Evolutionary conservation across 2,329 filamentous ascomycete species (phyloP).

Genomic region (Fusarium globosum): DNA sequence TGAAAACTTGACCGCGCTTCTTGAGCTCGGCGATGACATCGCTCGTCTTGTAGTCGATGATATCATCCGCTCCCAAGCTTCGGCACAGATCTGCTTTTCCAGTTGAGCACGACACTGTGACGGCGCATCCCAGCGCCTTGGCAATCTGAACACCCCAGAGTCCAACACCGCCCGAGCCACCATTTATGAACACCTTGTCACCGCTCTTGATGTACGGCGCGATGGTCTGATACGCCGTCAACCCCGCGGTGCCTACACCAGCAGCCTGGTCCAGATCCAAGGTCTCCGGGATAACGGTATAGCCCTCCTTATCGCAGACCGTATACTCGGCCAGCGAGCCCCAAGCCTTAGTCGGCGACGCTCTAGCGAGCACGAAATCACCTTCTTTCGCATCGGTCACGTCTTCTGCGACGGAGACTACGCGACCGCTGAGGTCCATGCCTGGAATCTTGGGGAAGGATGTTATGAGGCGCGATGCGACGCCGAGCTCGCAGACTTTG

Average conservation of each 20-base stretch:
- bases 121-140: constrained; percentile 69
- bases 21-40: constrained; percentile 61
- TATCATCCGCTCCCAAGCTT: constrained; percentile 71
- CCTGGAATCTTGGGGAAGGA: constrained; percentile 57
- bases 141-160: constrained; percentile 72
- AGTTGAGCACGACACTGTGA: constrained; percentile 70
- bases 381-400: constrained; percentile 50
- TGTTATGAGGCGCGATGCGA: constrained; percentile 49
- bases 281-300: constrained; percentile 54
- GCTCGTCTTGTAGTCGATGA: constrained; percentile 68
- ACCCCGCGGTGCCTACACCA: constrained; percentile 55
- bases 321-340: constrained; percentile 59
- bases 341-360: constrained; percentile 44
- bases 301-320: constrained; percentile 47
- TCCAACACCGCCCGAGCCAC: constrained; percentile 72
- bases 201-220: constrained; percentile 60
- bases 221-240: constrained; percentile 63
- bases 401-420: constrained; percentile 51
- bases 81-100: constrained; percentile 68
- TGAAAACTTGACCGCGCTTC: constrained; percentile 59
- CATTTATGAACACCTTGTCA: constrained; percentile 73
- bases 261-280: constrained; percentile 57
- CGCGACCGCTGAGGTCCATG: constrained; percentile 63
- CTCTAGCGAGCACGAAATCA: constrained; percentile 57
- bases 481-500: constrained; percentile 57